Percentiles rank a stretch among this genome's conserved stretches.
These are phyloP conservation scores for Mortierella alpina DNA, from an alignment of 192 early-diverging fungal species.

Conservation along the genomic window DNA sequence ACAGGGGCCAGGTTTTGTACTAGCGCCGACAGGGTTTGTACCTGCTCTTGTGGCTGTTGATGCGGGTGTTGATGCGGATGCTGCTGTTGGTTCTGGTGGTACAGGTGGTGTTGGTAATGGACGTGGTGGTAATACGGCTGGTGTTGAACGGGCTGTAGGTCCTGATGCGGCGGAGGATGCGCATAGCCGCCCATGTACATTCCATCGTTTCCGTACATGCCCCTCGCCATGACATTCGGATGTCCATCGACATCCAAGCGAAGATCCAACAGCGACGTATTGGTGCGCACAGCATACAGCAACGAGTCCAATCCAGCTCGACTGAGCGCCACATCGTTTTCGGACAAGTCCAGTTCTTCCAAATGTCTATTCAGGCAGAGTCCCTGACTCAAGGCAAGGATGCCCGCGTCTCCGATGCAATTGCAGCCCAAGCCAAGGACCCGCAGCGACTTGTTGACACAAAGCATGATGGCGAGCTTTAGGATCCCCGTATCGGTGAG, in stretches of 20 bases:
- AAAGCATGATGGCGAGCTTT: constrained; percentile 39
- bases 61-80: background rate
- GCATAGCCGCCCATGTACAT: constrained; percentile 1
- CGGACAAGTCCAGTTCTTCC: constrained; percentile 45
- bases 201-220: background rate
- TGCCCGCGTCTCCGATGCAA: constrained; percentile 36
- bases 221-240: constrained; percentile 1
- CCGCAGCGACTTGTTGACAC: constrained; percentile 35
- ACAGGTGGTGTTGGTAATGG: background rate
- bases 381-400: constrained; percentile 32
- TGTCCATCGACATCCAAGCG: constrained; percentile 25
- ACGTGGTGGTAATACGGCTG: background rate
- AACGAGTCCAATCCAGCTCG: constrained; percentile 37
- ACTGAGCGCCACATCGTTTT: constrained; percentile 37
- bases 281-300: constrained; percentile 30
- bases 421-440: constrained; percentile 34
- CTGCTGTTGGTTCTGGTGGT: constrained; percentile 2
- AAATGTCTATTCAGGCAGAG: constrained; percentile 25
- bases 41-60: background rate
- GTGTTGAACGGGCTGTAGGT: background rate
- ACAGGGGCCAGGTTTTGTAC: too few species aligned
- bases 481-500: constrained; percentile 40
- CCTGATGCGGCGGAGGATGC: background rate
- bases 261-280: constrained; percentile 30
- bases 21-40: background rate